Evolutionary conservation across 176 grass and related monocot genomes (phyloP).

Genomic region (Pontederia paniculata): DNA sequence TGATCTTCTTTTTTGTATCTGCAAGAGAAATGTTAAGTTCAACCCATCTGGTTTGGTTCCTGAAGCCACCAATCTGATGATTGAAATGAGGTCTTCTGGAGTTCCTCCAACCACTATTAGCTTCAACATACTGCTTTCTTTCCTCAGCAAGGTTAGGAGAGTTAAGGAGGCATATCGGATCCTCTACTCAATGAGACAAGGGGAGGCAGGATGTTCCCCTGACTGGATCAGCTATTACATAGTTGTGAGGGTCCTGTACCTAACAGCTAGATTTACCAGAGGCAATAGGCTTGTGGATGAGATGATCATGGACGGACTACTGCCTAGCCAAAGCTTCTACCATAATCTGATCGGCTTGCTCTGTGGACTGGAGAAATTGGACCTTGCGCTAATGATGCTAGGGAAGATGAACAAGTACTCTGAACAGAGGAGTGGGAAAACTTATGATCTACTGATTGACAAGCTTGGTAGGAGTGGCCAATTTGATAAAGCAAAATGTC

Average conservation of each 20-base stretch:
- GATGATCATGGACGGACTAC: constrained; percentile 44
- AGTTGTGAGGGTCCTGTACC: constrained; percentile 51
- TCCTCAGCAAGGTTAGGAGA: constrained; percentile 46
- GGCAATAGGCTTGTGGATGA: constrained; percentile 44
- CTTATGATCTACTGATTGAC: constrained; percentile 52
- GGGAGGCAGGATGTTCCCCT: constrained; percentile 39
- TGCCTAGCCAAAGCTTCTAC: constrained; percentile 34
- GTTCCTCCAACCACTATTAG: constrained; percentile 29
- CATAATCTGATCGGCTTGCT: constrained; percentile 50
- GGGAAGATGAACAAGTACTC: constrained; percentile 35
- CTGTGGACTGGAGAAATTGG: constrained; percentile 46
- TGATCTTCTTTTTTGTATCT: constrained; percentile 39
- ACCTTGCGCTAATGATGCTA: constrained; percentile 53
- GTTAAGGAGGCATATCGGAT: constrained; percentile 59
- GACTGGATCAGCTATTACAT: constrained; percentile 69
- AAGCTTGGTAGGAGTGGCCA: constrained; percentile 50
- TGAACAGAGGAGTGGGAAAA: constrained; percentile 9
- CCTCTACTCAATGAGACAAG: constrained; percentile 47
- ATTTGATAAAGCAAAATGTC: constrained; percentile 43
- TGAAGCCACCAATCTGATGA: constrained; percentile 41
- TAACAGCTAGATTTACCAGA: constrained; percentile 44
- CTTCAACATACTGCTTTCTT: constrained; percentile 74
- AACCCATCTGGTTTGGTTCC: constrained; percentile 58
- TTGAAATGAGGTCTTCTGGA: constrained; percentile 43
- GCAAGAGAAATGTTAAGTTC: constrained; percentile 55